Conservation (phyloP, 1,139 yeast genomes). For the Scheffersomyces titani region DNA sequence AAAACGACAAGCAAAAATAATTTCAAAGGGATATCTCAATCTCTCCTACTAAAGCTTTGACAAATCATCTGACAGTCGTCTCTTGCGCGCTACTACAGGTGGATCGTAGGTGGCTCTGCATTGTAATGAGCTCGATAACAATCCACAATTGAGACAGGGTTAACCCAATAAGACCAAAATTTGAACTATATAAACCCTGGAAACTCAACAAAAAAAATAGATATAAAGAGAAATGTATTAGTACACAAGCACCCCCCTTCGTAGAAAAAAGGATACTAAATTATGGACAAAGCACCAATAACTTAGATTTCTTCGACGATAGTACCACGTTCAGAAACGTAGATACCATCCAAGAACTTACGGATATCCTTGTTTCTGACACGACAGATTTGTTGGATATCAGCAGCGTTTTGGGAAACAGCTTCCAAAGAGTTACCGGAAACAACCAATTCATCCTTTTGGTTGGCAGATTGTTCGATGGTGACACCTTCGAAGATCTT, state of each 20-base stretch:
- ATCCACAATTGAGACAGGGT: slow-evolving; percentile 47
- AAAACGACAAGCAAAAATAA: neutral
- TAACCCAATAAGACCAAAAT: slow-evolving; percentile 30
- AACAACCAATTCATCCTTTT: slow-evolving; percentile 92
- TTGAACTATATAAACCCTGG: slow-evolving; percentile 28
- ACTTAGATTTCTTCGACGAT: slow-evolving; percentile 65
- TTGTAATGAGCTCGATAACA: slow-evolving; percentile 55
- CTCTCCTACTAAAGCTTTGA: neutral
- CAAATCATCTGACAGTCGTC: neutral
- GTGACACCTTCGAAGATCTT: slow-evolving; percentile 87
- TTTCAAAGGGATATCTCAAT: neutral
- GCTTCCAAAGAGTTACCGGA: slow-evolving; percentile 97
- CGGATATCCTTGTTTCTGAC: slow-evolving; percentile 99
- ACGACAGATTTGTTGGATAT: slow-evolving; percentile 96
- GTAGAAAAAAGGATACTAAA: neutral
- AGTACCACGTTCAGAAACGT: slow-evolving; percentile 95
- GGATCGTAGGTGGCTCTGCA: slow-evolving; percentile 67
- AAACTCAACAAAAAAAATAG: slow-evolving; percentile 15
- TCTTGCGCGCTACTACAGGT: slow-evolving; percentile 18
- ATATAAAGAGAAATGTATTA: slow-evolving; percentile 23
- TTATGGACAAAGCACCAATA: slow-evolving; percentile 3
- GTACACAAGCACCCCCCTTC: slow-evolving; percentile 15
- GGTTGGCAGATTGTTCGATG: slow-evolving; percentile 75
- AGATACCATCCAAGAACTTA: slow-evolving; percentile 99
- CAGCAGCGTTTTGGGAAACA: slow-evolving; percentile 98